Evolutionary conservation across 352 stramenopile genomes (phyloP), one percentile per base, ranked within the genome.

Genomic region (Phytophthora quininea): DNA sequence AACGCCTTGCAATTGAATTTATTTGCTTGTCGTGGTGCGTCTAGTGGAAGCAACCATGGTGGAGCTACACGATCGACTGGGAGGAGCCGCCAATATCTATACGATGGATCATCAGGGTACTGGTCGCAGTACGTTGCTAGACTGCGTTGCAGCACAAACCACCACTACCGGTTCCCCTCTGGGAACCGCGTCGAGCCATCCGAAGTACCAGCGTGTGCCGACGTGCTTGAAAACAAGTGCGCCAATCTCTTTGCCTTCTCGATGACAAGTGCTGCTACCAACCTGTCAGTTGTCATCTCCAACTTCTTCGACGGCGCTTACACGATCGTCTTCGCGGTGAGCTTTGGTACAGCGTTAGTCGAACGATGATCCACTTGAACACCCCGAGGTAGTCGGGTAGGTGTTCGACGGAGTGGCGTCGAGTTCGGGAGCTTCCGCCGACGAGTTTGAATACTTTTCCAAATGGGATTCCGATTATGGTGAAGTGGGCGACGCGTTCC

Each of bases 81-180:
- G 64, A 30, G 57, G 57, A 0, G 51, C 27, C 9, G 64, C 78
- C 27, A 67, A 70, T 29, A 11, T 87, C 3, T 87, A 84, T 73
- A 86, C 80, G 14, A 68, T 89, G 59, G 80, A 86, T 58, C 80
- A 89, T 47, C 80, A 77, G 14, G 80, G 80, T 31, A 86, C 80
- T 4, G 80, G 73, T 2, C 73, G 80, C 11, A 86, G 76, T 52
- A 59, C 48, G 19, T 71, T 73, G 35, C 64, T 89, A 15, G 61
- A 77, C 37, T 89, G 77, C 40, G 48, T 77, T 1, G 80, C 77
- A 0, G 73, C 80, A 0, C 67, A 86, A 57, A 77, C 75, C 4
- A 58, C 33, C 19, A 62, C 65, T 0, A 24, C 19, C 19, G 19
- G 19, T 24, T 24, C 19, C 19, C 19, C 19, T 24, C 19, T 24